Base-by-base conservation (phyloP, 2,329 filamentous ascomycete species). In the Botrytis paeoniae region DNA sequence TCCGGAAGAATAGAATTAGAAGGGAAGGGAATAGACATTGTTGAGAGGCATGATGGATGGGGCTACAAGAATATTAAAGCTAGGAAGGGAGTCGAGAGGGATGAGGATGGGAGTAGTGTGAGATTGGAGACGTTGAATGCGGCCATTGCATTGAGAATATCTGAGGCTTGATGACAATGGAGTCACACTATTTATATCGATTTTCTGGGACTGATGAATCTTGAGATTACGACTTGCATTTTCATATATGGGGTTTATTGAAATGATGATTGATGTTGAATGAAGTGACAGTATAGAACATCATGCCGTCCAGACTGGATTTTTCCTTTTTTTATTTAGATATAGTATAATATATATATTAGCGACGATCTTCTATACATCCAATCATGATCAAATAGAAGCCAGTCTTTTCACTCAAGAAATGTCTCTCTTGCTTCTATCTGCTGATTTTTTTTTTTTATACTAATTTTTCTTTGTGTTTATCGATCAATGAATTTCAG, bases 41-140 rank as follows among this genome's bases (percentile, higher is more conserved):
- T 80, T 2, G 75, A 71, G 32, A 73, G 77, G 4, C 75, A 70
- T 32, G 77, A 76, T n/a, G 76, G 76, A 2, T 75, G 54, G 69
- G 79, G 72, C 0, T 74, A 62, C 43, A 78, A 75, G 48, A 75
- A 78, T 41, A 32, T 79, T 0, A 35, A 76, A 35, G 77, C 77
- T 16, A 74, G 75, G 62, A 80, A 78, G 51, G 79, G 79, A 9
- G 76, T 76, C 20, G 75, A 75, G 14, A 61, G 60, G 8, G 73
- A 76, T 37, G 73, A 72, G 1, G 74, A 79, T n/a, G 79, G 78
- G 14, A 73, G 75, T 43, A 51, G 29, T 39, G 75, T 77, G 6
- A 74, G 75, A 29, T 73, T 80, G 72, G 69, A 72, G 16, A 75
- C 65, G 37, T 75, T 80, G n/a, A 71, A 74, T 48, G 79, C 78